phyloP scores from a whole-genome alignment of 371 early-diverging fungal species.

The Mucor circinelloides region DNA sequence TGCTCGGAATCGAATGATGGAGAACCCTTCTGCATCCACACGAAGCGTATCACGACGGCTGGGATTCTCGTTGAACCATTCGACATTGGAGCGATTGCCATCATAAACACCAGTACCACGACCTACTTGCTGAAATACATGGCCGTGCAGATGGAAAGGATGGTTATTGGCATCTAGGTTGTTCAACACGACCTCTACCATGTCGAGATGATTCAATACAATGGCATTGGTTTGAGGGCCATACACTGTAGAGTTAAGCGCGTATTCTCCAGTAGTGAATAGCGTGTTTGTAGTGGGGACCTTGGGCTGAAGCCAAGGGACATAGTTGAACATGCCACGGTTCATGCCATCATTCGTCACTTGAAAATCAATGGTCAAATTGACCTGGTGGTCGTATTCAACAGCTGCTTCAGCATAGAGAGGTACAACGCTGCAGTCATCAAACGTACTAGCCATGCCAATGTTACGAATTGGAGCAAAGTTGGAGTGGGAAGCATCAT shows the following conservation, averaged over 20 bases:
- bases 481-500: slow-evolving; percentile 43
- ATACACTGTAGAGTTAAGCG: slow-evolving; percentile 56
- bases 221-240: slow-evolving; percentile 62
- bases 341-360: slow-evolving; percentile 75
- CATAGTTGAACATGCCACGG: slow-evolving; percentile 81
- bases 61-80: slow-evolving; percentile 56
- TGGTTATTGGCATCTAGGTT: slow-evolving; percentile 54
- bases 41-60: slow-evolving; percentile 58
- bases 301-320: slow-evolving; percentile 69
- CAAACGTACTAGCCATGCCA: slow-evolving; percentile 41
- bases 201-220: slow-evolving; percentile 54
- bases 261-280: slow-evolving; percentile 57
- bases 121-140: slow-evolving; percentile 59
- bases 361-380: slow-evolving; percentile 64
- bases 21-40: slow-evolving; percentile 48
- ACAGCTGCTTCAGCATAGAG: slow-evolving; percentile 37
- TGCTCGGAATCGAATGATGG: slow-evolving; percentile 58
- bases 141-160: slow-evolving; percentile 67
- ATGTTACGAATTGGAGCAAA: slow-evolving; percentile 44
- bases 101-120: slow-evolving; percentile 50
- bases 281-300: slow-evolving; percentile 74
- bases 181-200: slow-evolving; percentile 59
- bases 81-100: slow-evolving; percentile 36
- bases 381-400: slow-evolving; percentile 49
- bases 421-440: slow-evolving; percentile 56